phyloP scores from a whole-genome alignment of 768 basidiomycete species.

The Lepiota subincarnata region DNA sequence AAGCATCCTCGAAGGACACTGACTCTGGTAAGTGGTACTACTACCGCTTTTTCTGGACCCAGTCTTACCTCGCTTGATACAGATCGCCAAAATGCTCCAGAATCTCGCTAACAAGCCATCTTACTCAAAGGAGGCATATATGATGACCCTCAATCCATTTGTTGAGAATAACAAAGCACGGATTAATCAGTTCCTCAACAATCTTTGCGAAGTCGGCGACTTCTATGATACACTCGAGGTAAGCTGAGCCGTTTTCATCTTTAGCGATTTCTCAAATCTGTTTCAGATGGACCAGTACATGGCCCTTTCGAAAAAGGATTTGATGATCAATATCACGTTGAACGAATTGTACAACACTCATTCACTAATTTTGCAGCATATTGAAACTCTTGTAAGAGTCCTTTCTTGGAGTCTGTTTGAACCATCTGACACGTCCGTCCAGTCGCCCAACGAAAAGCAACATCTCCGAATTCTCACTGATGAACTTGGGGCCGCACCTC shows the following conservation, averaged over 20 bases:
- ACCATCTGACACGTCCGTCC: constrained; percentile 5
- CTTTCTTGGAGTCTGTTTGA: background rate
- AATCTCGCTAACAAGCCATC: constrained; percentile 99
- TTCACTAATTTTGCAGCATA: constrained; percentile 89
- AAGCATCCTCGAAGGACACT: constrained; percentile 96
- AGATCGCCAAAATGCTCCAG: constrained; percentile 99
- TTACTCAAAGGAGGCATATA: constrained; percentile 96
- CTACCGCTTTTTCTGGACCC: background rate
- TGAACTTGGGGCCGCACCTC: constrained; percentile 89
- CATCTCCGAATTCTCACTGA: constrained; percentile 95
- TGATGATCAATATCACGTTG: constrained; percentile 96
- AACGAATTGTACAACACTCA: constrained; percentile 99
- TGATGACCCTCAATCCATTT: constrained; percentile 98
- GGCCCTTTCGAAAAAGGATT: constrained; percentile 98
- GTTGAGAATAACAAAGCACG: constrained; percentile 98
- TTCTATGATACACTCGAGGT: constrained; percentile 99
- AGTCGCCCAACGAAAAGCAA: constrained; percentile 98
- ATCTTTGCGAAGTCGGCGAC: constrained; percentile 96
- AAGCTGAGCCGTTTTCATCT: constrained; percentile 17
- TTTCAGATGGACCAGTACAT: constrained; percentile 98
- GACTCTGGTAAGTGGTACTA: constrained; percentile 65
- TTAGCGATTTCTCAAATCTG: constrained; percentile 1
- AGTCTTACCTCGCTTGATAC: background rate
- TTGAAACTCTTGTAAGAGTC: constrained; percentile 80
- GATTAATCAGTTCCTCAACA: constrained; percentile 96